phyloP scores from a whole-genome alignment of 305 asterid genomes.

The Striga hermonthica region DNA sequence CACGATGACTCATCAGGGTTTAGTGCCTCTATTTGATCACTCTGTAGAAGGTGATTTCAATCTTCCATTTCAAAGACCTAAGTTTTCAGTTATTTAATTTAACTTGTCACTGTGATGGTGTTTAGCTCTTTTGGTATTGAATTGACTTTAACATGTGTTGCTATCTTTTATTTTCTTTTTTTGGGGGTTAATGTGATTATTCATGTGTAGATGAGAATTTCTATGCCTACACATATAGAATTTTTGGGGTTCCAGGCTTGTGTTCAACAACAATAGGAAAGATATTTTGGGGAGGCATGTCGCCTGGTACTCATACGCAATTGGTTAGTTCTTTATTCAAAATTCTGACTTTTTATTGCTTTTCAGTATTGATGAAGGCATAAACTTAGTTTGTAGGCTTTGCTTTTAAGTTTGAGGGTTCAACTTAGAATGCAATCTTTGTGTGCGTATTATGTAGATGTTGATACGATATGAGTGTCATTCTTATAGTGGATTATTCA shows the following conservation, averaged over 20 bases:
- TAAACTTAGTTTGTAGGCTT: not conserved
- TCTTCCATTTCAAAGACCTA: not conserved
- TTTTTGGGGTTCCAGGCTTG: conserved; percentile 52
- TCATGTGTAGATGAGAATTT: too few species aligned
- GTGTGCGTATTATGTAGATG: too few species aligned
- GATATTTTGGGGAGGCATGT: conserved; percentile 88
- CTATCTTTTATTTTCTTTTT: not conserved
- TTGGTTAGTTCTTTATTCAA: conserved; percentile 44
- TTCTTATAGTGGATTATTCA: too few species aligned
- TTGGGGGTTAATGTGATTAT: too few species aligned
- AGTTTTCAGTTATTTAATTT: not conserved
- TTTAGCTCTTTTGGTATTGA: not conserved
- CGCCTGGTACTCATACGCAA: conserved; percentile 81
- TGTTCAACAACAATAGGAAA: conserved; percentile 73
- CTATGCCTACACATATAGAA: too few species aligned
- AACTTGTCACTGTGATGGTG: not conserved
- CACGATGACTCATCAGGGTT: conserved; percentile 84
- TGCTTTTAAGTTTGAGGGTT: not conserved
- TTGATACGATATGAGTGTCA: too few species aligned
- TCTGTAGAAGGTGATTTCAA: conserved; percentile 57
- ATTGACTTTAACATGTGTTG: not conserved
- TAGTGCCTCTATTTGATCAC: conserved; percentile 62
- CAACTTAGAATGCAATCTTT: too few species aligned
- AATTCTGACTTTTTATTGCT: not conserved
- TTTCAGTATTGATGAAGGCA: not conserved